These are phyloP conservation scores for Diaporthe ampelina DNA, from an alignment of 2,329 filamentous ascomycete genomes.

Conservation along the genomic window DNA sequence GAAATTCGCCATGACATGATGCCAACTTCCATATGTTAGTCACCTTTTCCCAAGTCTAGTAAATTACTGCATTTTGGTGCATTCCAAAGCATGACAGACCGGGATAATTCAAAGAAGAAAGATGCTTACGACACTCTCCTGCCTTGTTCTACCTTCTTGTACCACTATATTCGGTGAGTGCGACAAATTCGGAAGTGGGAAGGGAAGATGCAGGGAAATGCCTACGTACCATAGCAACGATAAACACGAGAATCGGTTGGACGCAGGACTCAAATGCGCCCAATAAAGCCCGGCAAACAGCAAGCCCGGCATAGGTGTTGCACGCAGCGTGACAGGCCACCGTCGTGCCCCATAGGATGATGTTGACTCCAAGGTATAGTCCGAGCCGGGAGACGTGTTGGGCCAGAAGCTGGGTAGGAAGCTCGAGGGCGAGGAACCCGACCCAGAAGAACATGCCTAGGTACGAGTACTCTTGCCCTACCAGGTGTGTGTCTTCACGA, in stretches of 20 bases:
- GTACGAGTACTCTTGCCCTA: constrained; percentile 54
- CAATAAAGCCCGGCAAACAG: constrained; percentile 45
- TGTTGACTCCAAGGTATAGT: constrained; percentile 53
- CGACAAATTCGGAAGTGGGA: too few relatives aligned
- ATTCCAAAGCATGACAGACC: too few relatives aligned
- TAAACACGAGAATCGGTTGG: constrained; percentile 46
- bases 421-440: constrained; percentile 57
- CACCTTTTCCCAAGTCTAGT: too few relatives aligned
- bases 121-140: constrained; percentile 13
- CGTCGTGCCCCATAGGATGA: constrained; percentile 57
- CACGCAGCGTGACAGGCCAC: constrained; percentile 45
- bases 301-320: constrained; percentile 45
- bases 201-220: neutral
- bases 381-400: constrained; percentile 51
- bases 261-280: constrained; percentile 47
- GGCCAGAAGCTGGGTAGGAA: constrained; percentile 55
- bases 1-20: constrained; percentile 32
- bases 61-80: too few relatives aligned
- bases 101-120: too few relatives aligned
- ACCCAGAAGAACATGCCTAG: constrained; percentile 57
- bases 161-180: constrained; percentile 41
- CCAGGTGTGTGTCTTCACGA: constrained; percentile 49
- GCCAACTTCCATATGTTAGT: neutral
- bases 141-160: constrained; percentile 44
- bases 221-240: constrained; percentile 41